Base-by-base conservation (phyloP, 1,139 yeast species). In the Yamadazyma sp. region DNA sequence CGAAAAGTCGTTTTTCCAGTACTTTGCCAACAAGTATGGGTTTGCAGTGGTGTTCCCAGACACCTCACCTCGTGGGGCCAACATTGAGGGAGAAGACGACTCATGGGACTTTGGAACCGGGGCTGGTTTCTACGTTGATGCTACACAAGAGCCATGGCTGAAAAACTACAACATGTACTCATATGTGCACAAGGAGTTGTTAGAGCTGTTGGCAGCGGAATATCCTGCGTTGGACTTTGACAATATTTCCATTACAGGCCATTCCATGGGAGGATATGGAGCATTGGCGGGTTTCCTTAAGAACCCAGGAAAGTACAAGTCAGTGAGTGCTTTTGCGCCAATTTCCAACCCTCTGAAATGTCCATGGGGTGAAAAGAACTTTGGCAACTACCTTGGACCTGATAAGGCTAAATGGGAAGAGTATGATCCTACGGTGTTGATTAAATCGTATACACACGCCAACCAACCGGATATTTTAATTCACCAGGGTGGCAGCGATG, bases 211-310 rank as follows among this genome's bases (percentile, higher is more conserved):
- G 46, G 62, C 68, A 8, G 44, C 55, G 14, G 66, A 75, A 32
- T 85, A 73, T 51, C 52, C 70, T 3, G 61, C 66, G 26, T 67
- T 86, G 47, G 84, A 86, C 57, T 68, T 78, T 40, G 57, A 62
- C 24, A 82, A 76, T 35, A 73, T 82, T 39, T 77, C 92, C 20
- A 80, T 92, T 47, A 82, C 94, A 9, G 97, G 97, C 31, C 97
- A 92, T 61, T 92, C 98, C 2, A 92, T 92, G 97, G 98, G 98
- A 35, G 98, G 98, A 0, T 88, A 77, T 59, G 98, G 98, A 38
- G 96, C 98, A 0, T 65, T 92, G 44, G 68, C 84, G 40, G 82
- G 95, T 12, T 90, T 78, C 58, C 66, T 92, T 40, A 77, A 73
- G 48, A 80, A 86, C 57, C 88, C 92, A 1, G 85, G 82, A 3